Percentiles rank a stretch among this genome's conserved stretches.
phyloP scores from a whole-genome alignment of 768 basidiomycete genomes.

The Sarcodon sp. region DNA sequence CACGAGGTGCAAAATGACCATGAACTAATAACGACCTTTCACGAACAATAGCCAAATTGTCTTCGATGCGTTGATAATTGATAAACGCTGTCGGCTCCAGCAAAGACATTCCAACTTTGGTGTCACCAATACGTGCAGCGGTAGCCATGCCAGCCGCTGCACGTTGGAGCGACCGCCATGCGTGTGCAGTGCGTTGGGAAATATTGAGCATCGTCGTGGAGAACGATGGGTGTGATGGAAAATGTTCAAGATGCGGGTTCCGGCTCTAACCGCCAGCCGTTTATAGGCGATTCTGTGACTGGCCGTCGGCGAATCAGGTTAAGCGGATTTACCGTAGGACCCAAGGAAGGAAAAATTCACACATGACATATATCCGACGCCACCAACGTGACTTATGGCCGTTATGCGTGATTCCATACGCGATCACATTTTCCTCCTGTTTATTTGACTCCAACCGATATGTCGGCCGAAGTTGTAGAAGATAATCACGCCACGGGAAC shows the following conservation, averaged over 20 bases:
- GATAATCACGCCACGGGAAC: background rate
- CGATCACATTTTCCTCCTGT: too few relatives aligned
- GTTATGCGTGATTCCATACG: too few relatives aligned
- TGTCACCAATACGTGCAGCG: conserved; percentile 73
- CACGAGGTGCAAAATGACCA: conserved; percentile 2
- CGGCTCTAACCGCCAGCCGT: too few relatives aligned
- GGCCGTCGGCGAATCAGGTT: too few relatives aligned
- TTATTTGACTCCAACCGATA: too few relatives aligned
- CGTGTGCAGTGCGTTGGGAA: conserved; percentile 11
- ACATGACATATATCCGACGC: too few relatives aligned
- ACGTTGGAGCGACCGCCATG: conserved; percentile 16
- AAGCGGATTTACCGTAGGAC: too few relatives aligned
- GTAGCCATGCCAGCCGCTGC: conserved; percentile 60
- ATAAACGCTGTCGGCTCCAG: conserved; percentile 76
- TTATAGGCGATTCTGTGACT: too few relatives aligned
- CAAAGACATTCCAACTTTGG: conserved; percentile 81
- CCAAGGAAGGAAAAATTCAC: too few relatives aligned
- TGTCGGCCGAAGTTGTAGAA: background rate
- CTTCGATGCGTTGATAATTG: conserved; percentile 96
- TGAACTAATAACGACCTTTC: conserved; percentile 38
- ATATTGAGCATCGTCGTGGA: conserved; percentile 17
- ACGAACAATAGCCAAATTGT: conserved; percentile 84
- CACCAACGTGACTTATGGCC: too few relatives aligned
- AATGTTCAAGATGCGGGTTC: too few relatives aligned
- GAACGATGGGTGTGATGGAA: too few relatives aligned